Evolutionary conservation across 2,329 filamentous ascomycete species (phyloP), one percentile per base, ranked within the genome.

Genomic region (Aspergillus terreus): DNA sequence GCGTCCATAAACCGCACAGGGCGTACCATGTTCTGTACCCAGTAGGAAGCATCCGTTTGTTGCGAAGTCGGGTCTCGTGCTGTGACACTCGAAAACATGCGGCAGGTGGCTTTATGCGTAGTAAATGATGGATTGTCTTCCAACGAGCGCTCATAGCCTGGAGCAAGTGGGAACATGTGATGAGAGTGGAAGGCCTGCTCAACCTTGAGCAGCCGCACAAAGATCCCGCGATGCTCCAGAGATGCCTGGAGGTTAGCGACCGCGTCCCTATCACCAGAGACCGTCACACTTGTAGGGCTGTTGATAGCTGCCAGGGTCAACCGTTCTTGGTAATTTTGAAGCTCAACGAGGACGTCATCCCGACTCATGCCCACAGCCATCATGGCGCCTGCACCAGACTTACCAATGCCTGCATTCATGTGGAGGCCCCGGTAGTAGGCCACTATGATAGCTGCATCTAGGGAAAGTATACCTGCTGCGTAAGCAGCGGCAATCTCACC

Each of bases 251-350:
- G 36, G n/a, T 64, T 55, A 2, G 59, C 49, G 1, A 68, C 54
- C 4, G 53, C 59, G 4, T 63, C 56, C 0, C 33, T 41, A 27
- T 71, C 64, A 0, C 71, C 71, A 3, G 70, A 70, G 0, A 75
- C 21, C 0, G 72, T 76, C 1, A 73, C 58, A 42, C 66, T 74
- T 2, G 53, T 51, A 0, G 67, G 66, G 4, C 63, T 67, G 55
- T 77, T 77, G 41, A 68, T 56, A 25, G 72, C 75, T 0, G 70
- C 74, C 2, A 71, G 52, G 4, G 44, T 43, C 6, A 61, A 25
- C 35, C 50, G n/a, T 4, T 38, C 41, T 36, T 33, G 42, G 40
- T 69, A 62, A 4, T 45, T 56, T 10, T 44, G 25, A 9, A 60
- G 21, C 10, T 53, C 47, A 2, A 47, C 43, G n/a, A 33, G 9